Evolutionary conservation across 352 stramenopile species (phyloP).

Genomic region (Pythium guiyangense): DNA sequence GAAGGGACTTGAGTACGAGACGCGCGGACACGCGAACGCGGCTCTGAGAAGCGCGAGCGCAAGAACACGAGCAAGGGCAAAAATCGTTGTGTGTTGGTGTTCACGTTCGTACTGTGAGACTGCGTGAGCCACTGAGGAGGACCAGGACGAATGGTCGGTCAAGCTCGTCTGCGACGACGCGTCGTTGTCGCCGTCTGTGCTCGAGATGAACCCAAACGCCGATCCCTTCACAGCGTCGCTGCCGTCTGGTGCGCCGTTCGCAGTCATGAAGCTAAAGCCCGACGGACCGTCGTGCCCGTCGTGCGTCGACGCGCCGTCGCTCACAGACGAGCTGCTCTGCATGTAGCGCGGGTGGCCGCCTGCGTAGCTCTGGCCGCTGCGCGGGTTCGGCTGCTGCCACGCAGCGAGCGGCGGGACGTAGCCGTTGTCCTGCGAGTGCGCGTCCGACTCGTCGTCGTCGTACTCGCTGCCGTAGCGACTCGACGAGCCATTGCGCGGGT

Average conservation of each 20-base stretch:
- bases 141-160: no score
- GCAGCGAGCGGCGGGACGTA: constrained; percentile 34
- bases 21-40: no score
- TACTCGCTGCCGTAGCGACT: constrained; percentile 52
- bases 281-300: constrained; percentile 21
- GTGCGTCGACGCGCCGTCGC: constrained; percentile 17
- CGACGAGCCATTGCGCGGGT: constrained; percentile 35
- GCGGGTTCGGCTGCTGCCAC: constrained; percentile 11
- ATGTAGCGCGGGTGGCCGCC: constrained; percentile 16
- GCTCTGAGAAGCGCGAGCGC: no score
- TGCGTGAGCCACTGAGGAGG: no score
- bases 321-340: constrained; percentile 19
- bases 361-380: constrained; percentile 24
- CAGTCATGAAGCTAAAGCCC: constrained; percentile 48
- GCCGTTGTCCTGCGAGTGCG: constrained; percentile 40
- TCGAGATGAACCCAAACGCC: constrained; percentile 79
- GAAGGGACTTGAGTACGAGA: no score
- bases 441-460: constrained; percentile 49
- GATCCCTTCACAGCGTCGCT: constrained; percentile 24
- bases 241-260: constrained; percentile 8
- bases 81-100: no score
- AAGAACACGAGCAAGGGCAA: no score
- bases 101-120: no score
- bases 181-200: constrained; percentile 34
- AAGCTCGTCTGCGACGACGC: constrained; percentile 37